Percentiles rank a stretch among this genome's conserved stretches.
Evolutionary conservation across 176 grass and related monocot genomes (phyloP).

Genomic region (Rhipidocladum racemiflorum): DNA sequence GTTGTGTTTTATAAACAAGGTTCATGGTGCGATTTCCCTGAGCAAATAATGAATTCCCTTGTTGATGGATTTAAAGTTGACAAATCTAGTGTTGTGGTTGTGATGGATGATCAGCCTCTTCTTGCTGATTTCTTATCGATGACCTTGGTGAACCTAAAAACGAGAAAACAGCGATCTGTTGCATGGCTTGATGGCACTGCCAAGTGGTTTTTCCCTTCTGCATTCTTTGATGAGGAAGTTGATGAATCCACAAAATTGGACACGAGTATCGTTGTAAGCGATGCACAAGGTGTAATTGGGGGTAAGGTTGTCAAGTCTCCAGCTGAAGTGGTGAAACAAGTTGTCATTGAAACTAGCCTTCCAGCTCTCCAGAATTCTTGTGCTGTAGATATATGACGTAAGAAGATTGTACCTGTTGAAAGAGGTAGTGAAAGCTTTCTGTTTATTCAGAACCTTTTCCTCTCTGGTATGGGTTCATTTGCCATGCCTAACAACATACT

Average conservation of each 20-base stretch:
- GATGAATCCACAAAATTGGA: neutral
- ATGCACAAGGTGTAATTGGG: neutral
- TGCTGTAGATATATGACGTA: constrained; percentile 33
- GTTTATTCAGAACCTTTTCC: constrained; percentile 46
- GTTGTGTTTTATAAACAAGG: constrained; percentile 52
- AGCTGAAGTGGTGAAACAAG: constrained; percentile 3
- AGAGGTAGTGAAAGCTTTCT: constrained; percentile 39
- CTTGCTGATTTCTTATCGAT: constrained; percentile 62
- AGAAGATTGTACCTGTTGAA: constrained; percentile 45
- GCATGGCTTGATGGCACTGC: constrained; percentile 57
- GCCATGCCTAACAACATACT: constrained; percentile 41
- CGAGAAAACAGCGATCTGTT: constrained; percentile 48
- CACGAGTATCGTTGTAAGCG: neutral
- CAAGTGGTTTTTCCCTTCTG: constrained; percentile 53
- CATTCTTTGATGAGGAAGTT: constrained; percentile 44
- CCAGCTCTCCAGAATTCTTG: constrained; percentile 16
- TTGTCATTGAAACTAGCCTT: constrained; percentile 2
- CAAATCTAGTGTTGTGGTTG: constrained; percentile 39
- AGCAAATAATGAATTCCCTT: constrained; percentile 30
- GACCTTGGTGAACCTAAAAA: constrained; percentile 48
- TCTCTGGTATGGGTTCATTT: constrained; percentile 58
- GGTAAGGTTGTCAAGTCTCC: neutral
- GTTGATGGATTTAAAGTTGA: constrained; percentile 46
- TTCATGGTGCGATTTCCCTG: constrained; percentile 45
- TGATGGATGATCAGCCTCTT: constrained; percentile 36